Percentiles rank a stretch among this genome's conserved stretches.
These are phyloP conservation scores for Elongisporangium prolatum DNA, from an alignment of 352 stramenopile genomes.

Conservation along the genomic window DNA sequence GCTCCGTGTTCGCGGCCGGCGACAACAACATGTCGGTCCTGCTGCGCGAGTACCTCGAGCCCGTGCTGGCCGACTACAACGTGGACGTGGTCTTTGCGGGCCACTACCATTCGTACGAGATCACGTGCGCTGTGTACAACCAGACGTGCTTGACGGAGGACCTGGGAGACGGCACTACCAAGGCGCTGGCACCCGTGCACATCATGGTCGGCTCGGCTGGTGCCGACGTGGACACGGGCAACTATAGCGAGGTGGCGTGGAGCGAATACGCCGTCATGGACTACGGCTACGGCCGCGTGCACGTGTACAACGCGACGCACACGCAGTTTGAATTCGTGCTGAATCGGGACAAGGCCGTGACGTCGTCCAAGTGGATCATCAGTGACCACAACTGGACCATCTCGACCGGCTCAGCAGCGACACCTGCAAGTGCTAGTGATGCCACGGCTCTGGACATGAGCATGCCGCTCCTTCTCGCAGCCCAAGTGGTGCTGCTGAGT, in stretches of 20 bases:
- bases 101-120: constrained; percentile 63
- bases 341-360: constrained; percentile 7
- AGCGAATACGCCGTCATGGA: neutral
- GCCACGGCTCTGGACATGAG: neutral
- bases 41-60: constrained; percentile 40
- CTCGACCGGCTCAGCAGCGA: neutral
- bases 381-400: neutral
- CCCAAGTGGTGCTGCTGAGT: neutral
- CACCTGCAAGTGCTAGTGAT: neutral
- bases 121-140: constrained; percentile 51
- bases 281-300: constrained; percentile 39
- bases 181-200: constrained; percentile 45
- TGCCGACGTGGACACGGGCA: constrained; percentile 28
- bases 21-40: constrained; percentile 37
- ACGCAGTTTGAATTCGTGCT: constrained; percentile 50
- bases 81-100: constrained; percentile 58
- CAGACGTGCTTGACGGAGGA: constrained; percentile 22
- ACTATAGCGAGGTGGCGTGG: constrained; percentile 18
- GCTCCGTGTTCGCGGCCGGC: constrained; percentile 5
- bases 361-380: neutral
- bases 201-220: constrained; percentile 50
- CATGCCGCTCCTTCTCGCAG: neutral
- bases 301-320: constrained; percentile 54
- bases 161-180: constrained; percentile 4
- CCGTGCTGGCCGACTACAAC: constrained; percentile 37